Evolutionary conservation across 2,329 filamentous ascomycete genomes (phyloP).

Genomic region (Tolypocladium endophyticum): DNA sequence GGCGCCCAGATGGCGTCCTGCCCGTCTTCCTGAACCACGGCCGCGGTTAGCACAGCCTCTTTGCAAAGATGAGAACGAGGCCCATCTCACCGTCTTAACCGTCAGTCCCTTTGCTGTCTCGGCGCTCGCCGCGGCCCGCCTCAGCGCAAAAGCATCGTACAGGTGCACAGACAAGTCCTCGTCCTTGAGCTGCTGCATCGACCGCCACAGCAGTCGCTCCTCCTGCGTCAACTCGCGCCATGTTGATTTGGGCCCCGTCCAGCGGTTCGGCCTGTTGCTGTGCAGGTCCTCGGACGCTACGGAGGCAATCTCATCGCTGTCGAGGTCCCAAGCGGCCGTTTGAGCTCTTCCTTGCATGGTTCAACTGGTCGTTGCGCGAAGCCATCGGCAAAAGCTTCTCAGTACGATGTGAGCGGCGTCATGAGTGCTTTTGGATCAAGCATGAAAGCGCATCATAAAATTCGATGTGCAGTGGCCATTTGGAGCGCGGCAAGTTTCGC

Average conservation of each 20-base stretch:
- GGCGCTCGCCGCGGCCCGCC: constrained; percentile 22
- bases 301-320: constrained; percentile 35
- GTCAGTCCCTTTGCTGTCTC: constrained; percentile 16
- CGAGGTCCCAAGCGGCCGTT: constrained; percentile 26
- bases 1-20: constrained; percentile 34
- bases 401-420: not conserved
- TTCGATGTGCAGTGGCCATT: not conserved
- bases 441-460: too few species aligned
- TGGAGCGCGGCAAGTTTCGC: too few species aligned
- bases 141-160: constrained; percentile 66
- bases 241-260: constrained; percentile 53
- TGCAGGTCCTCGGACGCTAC: constrained; percentile 35
- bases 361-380: not conserved
- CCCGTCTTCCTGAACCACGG: constrained; percentile 13
- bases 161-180: constrained; percentile 65
- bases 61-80: not conserved
- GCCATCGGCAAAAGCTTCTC: not conserved
- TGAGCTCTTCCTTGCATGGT: constrained; percentile 3
- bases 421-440: not conserved
- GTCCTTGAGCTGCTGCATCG: constrained; percentile 52
- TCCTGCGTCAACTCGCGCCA: constrained; percentile 54
- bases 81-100: constrained; percentile 13
- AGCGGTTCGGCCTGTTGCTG: constrained; percentile 56
- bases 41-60: not conserved
- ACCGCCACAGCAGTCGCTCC: constrained; percentile 52